Conservation (phyloP, 257 asterid genomes). For the Nyctanthes arbortristis region DNA sequence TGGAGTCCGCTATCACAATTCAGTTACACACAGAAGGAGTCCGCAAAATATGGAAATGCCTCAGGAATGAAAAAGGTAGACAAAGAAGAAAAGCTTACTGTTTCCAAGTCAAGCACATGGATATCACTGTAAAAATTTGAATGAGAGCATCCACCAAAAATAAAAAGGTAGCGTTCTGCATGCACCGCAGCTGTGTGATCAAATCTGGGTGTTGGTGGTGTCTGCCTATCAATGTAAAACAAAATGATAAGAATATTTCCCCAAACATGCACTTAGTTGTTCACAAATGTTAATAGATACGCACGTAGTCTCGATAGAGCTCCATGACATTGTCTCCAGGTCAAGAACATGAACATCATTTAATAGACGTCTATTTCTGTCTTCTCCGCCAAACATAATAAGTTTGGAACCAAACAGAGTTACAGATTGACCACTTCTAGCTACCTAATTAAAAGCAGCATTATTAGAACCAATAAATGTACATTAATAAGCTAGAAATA, state of each 20-base stretch:
- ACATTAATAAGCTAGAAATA: constrained; percentile 19
- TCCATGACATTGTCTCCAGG: constrained; percentile 90
- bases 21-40: neutral
- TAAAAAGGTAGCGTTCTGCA: constrained; percentile 77
- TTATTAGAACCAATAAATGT: constrained; percentile 18
- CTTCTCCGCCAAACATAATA: constrained; percentile 99
- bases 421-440: constrained; percentile 95
- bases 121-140: constrained; percentile 83
- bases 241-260: constrained; percentile 28
- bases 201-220: constrained; percentile 92
- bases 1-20: neutral
- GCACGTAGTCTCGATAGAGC: constrained; percentile 73
- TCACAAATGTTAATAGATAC: constrained; percentile 28
- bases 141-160: constrained; percentile 99
- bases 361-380: constrained; percentile 59
- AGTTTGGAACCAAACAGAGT: constrained; percentile 81
- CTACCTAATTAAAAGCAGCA: constrained; percentile 60
- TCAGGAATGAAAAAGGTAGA: constrained; percentile 9
- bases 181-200: constrained; percentile 91
- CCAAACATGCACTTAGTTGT: constrained; percentile 19
- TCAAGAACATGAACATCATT: constrained; percentile 91
- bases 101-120: constrained; percentile 89
- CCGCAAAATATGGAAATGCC: constrained; percentile 6
- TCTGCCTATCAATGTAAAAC: constrained; percentile 63
- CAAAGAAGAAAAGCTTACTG: constrained; percentile 54